Evolutionary conservation across 257 asterid species (phyloP).

Genomic region (Paraleonurus japonicus): DNA sequence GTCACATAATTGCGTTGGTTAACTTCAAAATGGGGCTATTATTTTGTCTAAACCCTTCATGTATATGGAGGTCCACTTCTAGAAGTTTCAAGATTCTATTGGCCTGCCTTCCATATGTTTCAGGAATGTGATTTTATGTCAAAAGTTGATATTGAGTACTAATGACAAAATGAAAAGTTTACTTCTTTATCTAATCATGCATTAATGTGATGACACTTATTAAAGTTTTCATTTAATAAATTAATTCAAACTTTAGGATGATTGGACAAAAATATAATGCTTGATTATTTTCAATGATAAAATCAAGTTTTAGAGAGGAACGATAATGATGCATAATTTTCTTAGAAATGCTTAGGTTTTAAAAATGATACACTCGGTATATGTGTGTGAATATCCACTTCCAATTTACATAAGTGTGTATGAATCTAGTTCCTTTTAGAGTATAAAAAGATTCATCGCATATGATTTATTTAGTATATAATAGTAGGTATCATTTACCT

Average conservation of each 20-base stretch:
- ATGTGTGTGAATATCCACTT: too few relatives aligned
- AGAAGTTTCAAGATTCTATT: slow-evolving; percentile 32
- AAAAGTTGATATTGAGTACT: slow-evolving; percentile 19
- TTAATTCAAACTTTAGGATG: not conserved
- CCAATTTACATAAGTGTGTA: too few relatives aligned
- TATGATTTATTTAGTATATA: too few relatives aligned
- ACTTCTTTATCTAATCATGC: slow-evolving; percentile 34
- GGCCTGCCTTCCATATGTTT: slow-evolving; percentile 14
- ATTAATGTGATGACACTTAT: slow-evolving; percentile 21
- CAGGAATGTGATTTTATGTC: slow-evolving; percentile 24
- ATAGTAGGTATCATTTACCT: too few relatives aligned
- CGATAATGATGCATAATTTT: not conserved
- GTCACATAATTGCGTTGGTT: slow-evolving; percentile 27
- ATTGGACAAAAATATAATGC: not conserved
- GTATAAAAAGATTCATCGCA: too few relatives aligned
- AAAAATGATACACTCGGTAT: not conserved
- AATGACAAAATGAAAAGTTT: not conserved
- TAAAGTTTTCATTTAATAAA: slow-evolving; percentile 7
- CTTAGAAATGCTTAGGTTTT: not conserved
- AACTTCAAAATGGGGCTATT: slow-evolving; percentile 28
- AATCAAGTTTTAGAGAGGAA: not conserved
- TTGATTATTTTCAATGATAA: not conserved
- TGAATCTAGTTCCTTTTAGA: too few relatives aligned
- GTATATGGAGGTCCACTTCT: slow-evolving; percentile 10
- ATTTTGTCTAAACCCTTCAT: slow-evolving; percentile 2